A percentile compares a stretch with the other conserved stretches of the same genome.
Conservation (phyloP, 2,329 filamentous ascomycete species). For the Metarhizium album region DNA sequence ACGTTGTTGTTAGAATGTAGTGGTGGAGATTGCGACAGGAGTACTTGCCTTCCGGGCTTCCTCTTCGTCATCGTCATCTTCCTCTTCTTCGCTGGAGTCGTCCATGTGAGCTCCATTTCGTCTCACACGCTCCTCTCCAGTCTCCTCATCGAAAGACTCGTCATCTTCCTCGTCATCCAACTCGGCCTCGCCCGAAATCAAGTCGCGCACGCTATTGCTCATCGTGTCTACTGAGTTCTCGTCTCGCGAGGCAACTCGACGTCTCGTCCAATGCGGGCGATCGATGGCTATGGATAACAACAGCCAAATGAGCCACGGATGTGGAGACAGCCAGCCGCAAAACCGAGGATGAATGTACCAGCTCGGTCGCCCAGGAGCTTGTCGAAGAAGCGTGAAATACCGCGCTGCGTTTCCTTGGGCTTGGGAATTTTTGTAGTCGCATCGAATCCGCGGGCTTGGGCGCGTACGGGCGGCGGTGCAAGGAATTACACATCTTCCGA, state of each 20-base stretch:
- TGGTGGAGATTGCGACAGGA: not conserved
- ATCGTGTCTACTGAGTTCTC: constrained; percentile 30
- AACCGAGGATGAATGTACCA: constrained; percentile 1
- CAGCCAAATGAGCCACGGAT: not conserved
- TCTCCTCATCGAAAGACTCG: constrained; percentile 70
- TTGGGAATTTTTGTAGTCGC: constrained; percentile 17
- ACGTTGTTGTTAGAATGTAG: constrained; percentile 8
- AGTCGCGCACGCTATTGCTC: constrained; percentile 57
- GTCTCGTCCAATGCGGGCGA: not conserved
- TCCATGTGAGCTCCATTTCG: constrained; percentile 39
- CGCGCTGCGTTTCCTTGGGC: constrained; percentile 8
- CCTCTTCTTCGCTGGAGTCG: constrained; percentile 86
- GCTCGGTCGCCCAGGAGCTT: constrained; percentile 1
- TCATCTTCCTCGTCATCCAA: constrained; percentile 80
- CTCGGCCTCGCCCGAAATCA: constrained; percentile 79
- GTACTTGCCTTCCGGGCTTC: constrained; percentile 58
- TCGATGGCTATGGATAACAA: not conserved
- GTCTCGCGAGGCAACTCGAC: not conserved
- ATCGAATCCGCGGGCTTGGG: constrained; percentile 15
- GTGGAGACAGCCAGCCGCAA: not conserved
- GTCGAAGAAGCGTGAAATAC: constrained; percentile 7
- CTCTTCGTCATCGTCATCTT: constrained; percentile 85
- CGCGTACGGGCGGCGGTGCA: constrained; percentile 14
- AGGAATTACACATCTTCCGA: constrained; percentile 9
- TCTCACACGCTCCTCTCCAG: constrained; percentile 44